Base-by-base conservation (phyloP, 1,139 yeast species). In the Geotrichum fermentans region DNA sequence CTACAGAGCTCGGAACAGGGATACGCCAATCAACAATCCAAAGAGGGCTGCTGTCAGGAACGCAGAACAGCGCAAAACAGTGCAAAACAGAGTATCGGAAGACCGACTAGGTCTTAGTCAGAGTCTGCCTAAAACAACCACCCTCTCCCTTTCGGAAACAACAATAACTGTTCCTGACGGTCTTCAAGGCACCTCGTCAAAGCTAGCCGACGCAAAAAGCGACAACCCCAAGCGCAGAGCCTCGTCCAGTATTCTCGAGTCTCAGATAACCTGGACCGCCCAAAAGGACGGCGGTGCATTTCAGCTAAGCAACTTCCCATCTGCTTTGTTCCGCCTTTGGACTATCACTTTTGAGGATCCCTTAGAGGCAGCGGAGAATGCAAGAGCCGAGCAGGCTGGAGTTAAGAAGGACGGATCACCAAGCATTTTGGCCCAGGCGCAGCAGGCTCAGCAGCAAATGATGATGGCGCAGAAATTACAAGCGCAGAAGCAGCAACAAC, bases 121-220 rank as follows among this genome's bases (percentile, higher is more conserved):
- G 29, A 54, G 57, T 22, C 47, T 58, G 21, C 60, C 61, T 1
- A 56, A 53, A 35, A 54, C 56, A 10, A 17, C 26, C 3, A 30
- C 16, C 16, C 39, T 42, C 17, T 36, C 48, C 16, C 37, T 49
- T 22, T 52, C 54, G 10, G 52, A 54, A 7, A 46, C 55, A 8
- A 38, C 41, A 8, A 38, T 38, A 8, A 38, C 41, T 38, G 41
- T 38, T 24, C 41, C 41, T 8, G 33, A 22, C 2, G 41, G 41
- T 8, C n/a, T 38, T 16, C 41, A 38, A 14, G 41, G 41, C 4
- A n/a, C 5, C 8, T 38, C 41, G 4, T 38, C 41, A 8, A 14
- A 24, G 20, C 41, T 38, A 4, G 10, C 32, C 13, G 21, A 16
- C 13, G 41, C 24, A n/a, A 6, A 17, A 28, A 17, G 16, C n/a